Evolutionary conservation across 116 monocot genomes (phyloP).

Genomic region (Iris pallida): DNA sequence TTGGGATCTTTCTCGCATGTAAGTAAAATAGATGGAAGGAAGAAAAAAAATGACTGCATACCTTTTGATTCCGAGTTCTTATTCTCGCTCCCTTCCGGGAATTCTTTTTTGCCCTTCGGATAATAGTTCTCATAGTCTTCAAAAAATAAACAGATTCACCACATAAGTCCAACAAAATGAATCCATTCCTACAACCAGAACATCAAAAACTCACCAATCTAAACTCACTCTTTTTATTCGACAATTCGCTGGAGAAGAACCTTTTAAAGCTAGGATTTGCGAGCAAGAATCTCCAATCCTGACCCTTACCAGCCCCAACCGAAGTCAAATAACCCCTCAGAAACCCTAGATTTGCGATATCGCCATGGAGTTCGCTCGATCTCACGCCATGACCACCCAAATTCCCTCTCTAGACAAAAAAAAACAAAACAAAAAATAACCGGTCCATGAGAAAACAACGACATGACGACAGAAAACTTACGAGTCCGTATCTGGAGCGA

Average conservation of each 20-base stretch:
- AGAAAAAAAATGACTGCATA: conserved; percentile 15
- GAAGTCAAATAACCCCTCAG: conserved; percentile 47
- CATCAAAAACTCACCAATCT: neutral
- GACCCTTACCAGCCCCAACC: conserved; percentile 21
- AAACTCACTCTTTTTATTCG: conserved; percentile 46
- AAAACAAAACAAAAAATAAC: neutral
- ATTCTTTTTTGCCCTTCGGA: conserved; percentile 57
- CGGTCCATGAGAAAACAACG: neutral
- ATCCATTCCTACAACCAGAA: neutral
- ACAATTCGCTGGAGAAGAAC: conserved; percentile 39
- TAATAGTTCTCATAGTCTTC: conserved; percentile 61
- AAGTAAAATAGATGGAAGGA: neutral
- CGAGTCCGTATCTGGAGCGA: conserved; percentile 27
- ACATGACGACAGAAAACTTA: conserved; percentile 1
- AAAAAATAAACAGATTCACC: conserved; percentile 7
- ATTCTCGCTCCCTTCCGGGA: conserved; percentile 45
- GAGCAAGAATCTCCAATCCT: conserved; percentile 50
- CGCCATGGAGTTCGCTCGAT: conserved; percentile 2
- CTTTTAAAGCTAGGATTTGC: conserved; percentile 38
- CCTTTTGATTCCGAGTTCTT: conserved; percentile 75
- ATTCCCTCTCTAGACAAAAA: conserved; percentile 18
- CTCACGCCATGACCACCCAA: conserved; percentile 24
- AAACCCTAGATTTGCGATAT: conserved; percentile 27
- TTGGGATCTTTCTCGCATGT: too few species aligned
- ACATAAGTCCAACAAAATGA: neutral